Evolutionary conservation across 2,329 filamentous ascomycete species (phyloP).

Genomic region (Alternaria ventricosa): DNA sequence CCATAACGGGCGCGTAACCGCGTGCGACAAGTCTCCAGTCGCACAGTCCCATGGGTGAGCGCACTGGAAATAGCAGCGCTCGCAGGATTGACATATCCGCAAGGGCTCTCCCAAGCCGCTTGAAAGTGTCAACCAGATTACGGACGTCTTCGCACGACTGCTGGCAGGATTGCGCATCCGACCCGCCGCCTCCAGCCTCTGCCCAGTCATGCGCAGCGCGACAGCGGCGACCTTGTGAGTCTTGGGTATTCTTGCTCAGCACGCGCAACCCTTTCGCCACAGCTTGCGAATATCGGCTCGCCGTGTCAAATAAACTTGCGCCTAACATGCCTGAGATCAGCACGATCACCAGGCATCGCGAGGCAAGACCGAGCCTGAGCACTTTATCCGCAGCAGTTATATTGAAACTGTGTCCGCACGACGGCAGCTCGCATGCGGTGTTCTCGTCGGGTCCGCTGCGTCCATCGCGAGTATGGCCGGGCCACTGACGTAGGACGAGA

Average conservation of each 20-base stretch:
- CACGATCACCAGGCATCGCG: conserved; percentile 19
- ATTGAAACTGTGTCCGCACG: conserved; percentile 20
- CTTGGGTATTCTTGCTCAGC: conserved; percentile 18
- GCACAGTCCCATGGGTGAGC: conserved; percentile 5
- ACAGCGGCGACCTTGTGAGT: conserved; percentile 10
- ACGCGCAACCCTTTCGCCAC: conserved; percentile 38
- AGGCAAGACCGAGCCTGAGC: conserved; percentile 7
- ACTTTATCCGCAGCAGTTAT: conserved; percentile 16
- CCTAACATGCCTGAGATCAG: conserved; percentile 20
- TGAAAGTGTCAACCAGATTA: neutral
- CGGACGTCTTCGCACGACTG: conserved; percentile 1
- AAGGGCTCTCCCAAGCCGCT: conserved; percentile 5
- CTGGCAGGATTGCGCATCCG: neutral
- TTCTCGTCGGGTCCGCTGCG: neutral
- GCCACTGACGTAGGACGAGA: conserved; percentile 28
- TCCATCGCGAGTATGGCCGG: conserved; percentile 19
- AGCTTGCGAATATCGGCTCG: conserved; percentile 9
- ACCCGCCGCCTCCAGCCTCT: conserved; percentile 12
- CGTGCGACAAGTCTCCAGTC: conserved; percentile 6
- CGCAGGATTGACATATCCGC: conserved; percentile 4
- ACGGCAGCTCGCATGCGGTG: conserved; percentile 9
- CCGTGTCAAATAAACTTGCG: conserved; percentile 21
- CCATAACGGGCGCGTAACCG: conserved; percentile 16
- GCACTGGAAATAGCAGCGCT: conserved; percentile 14
- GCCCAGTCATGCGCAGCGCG: conserved; percentile 11